phyloP scores from a whole-genome alignment of 1,284 basidiomycete species.

The Ceratobasidium sp. region DNA sequence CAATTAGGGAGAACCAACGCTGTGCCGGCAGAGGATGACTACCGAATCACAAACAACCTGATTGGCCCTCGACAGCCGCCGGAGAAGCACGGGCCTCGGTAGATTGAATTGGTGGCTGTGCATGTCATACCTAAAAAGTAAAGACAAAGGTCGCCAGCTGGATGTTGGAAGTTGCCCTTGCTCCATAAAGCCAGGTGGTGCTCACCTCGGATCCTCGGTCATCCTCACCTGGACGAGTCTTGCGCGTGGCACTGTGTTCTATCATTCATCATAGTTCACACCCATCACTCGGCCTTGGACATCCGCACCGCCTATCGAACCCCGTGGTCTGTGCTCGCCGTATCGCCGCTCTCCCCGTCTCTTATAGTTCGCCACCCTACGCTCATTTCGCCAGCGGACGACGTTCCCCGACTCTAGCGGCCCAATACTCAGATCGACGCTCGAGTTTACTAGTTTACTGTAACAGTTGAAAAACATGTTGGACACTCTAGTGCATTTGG shows the following conservation, averaged over 20 bases:
- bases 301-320: no score
- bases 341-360: not conserved
- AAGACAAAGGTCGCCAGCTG: not conserved
- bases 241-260: not conserved
- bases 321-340: no score
- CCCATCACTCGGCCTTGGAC: not conserved
- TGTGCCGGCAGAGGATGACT: no score
- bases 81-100: not conserved
- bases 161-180: constrained; percentile 7
- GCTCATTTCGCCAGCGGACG: not conserved
- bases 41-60: no score
- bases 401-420: not conserved
- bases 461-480: not conserved
- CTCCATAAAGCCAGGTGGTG: not conserved
- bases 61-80: no score
- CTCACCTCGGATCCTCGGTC: not conserved
- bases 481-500: not conserved
- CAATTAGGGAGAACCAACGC: no score
- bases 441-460: not conserved
- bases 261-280: not conserved
- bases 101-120: not conserved
- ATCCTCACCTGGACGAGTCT: no score
- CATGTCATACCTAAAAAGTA: not conserved
- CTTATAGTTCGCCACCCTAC: not conserved
- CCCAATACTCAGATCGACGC: not conserved